These are phyloP conservation scores for Pseudocercospora pini-densiflorae DNA, from an alignment of 2,329 filamentous ascomycete species.

Conservation along the genomic window DNA sequence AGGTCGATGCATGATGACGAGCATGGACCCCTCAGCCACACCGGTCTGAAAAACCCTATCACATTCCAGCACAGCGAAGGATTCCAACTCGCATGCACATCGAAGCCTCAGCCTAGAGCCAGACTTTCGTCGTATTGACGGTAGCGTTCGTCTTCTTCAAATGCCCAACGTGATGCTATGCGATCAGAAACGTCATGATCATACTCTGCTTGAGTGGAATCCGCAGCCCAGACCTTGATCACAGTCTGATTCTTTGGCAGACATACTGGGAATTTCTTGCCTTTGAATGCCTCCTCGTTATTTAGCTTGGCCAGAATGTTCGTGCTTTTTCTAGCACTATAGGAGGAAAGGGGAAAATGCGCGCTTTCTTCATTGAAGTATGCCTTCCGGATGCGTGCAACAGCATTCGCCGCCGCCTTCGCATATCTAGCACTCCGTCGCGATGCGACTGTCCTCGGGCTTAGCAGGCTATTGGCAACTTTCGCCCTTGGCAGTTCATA, in stretches of 20 bases:
- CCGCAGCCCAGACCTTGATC: neutral
- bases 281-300: neutral
- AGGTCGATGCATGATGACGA: no score
- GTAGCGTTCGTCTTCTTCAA: neutral
- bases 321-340: no score
- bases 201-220: neutral
- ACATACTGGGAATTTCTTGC: neutral
- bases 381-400: neutral
- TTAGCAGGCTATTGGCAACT: neutral
- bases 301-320: neutral
- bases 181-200: neutral
- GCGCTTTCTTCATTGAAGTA: no score
- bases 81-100: no score
- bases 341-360: neutral
- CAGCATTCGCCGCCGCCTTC: neutral
- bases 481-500: neutral
- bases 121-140: neutral
- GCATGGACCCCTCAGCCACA: no score
- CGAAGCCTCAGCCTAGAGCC: no score
- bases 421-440: neutral
- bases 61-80: no score
- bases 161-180: neutral
- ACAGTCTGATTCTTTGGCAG: neutral
- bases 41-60: no score
- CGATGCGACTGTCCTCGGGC: neutral